Conservation (phyloP, 805 yeast species). For the Saccharomycopsis fibuligera region DNA sequence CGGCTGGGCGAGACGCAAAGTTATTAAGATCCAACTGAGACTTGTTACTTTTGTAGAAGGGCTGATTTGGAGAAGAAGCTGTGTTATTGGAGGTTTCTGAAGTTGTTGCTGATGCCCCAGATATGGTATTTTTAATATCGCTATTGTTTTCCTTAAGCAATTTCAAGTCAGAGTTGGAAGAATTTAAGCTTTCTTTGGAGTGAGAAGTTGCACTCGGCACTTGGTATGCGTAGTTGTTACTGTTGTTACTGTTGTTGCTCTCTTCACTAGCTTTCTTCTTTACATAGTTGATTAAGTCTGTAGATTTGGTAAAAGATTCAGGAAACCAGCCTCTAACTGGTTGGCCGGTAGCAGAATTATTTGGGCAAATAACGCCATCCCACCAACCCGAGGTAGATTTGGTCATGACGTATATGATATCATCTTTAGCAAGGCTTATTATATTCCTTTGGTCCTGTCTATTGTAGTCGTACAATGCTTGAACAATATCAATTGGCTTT, state of each 20-base stretch:
- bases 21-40: neutral
- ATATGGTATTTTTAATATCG: neutral
- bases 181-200: neutral
- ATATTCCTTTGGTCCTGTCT: constrained; percentile 39
- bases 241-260: neutral
- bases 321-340: constrained; percentile 83
- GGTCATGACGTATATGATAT: constrained; percentile 60
- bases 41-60: too few species aligned
- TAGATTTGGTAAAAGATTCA: constrained; percentile 33
- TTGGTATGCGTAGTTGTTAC: neutral
- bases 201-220: neutral
- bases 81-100: neutral
- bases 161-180: neutral
- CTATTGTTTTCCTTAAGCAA: neutral
- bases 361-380: constrained; percentile 63
- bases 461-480: constrained; percentile 46
- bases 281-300: neutral
- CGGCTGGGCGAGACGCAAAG: too few species aligned
- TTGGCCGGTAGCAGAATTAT: constrained; percentile 32
- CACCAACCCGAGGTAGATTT: constrained; percentile 74
- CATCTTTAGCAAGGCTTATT: constrained; percentile 55
- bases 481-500: constrained; percentile 49
- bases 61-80: too few species aligned
- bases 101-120: neutral
- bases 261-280: neutral